Percentiles rank a stretch among this genome's conserved stretches.
phyloP scores from a whole-genome alignment of 331 rosid genomes.

The Acacia pycnantha region DNA sequence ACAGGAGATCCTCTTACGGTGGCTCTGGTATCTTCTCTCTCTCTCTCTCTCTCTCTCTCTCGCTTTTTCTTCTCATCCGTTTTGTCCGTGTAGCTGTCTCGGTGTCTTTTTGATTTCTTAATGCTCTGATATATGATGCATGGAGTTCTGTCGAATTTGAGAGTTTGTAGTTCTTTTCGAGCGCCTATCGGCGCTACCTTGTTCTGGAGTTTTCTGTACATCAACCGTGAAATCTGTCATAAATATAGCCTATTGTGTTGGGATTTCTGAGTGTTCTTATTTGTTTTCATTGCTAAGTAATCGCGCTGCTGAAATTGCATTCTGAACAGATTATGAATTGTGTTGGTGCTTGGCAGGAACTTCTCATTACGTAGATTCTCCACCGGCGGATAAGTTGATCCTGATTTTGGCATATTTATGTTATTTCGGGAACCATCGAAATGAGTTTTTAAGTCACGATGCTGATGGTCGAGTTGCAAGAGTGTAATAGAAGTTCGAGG shows the following conservation, averaged over 20 bases:
- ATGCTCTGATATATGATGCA: slow-evolving; percentile 32
- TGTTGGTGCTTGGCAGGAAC: slow-evolving; percentile 39
- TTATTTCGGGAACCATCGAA: slow-evolving; percentile 8
- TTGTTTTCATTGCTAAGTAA: neutral
- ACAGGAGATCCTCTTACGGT: slow-evolving; percentile 43
- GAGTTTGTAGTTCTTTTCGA: slow-evolving; percentile 29
- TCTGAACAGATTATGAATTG: slow-evolving; percentile 23
- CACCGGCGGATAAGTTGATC: slow-evolving; percentile 37
- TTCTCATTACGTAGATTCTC: slow-evolving; percentile 25
- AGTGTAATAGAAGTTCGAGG: slow-evolving; percentile 36
- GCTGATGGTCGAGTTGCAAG: slow-evolving; percentile 51
- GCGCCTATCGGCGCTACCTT: slow-evolving; percentile 26
- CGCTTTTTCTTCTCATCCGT: slow-evolving; percentile 11
- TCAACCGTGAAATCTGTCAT: slow-evolving; percentile 21
- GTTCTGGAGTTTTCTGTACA: slow-evolving; percentile 25
- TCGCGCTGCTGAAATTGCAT: slow-evolving; percentile 11
- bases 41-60: slow-evolving; percentile 24
- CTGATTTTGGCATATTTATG: slow-evolving; percentile 20
- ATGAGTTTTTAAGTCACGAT: slow-evolving; percentile 48
- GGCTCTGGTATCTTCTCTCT: slow-evolving; percentile 40
- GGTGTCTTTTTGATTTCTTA: slow-evolving; percentile 1
- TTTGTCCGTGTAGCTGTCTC: neutral
- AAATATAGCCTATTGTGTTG: slow-evolving; percentile 7
- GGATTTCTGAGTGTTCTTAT: slow-evolving; percentile 26
- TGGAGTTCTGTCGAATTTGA: slow-evolving; percentile 28